Percentiles rank a stretch among this genome's conserved stretches.
phyloP scores from a whole-genome alignment of 2,329 filamentous ascomycete species.

The Colletotrichum orbiculare region DNA sequence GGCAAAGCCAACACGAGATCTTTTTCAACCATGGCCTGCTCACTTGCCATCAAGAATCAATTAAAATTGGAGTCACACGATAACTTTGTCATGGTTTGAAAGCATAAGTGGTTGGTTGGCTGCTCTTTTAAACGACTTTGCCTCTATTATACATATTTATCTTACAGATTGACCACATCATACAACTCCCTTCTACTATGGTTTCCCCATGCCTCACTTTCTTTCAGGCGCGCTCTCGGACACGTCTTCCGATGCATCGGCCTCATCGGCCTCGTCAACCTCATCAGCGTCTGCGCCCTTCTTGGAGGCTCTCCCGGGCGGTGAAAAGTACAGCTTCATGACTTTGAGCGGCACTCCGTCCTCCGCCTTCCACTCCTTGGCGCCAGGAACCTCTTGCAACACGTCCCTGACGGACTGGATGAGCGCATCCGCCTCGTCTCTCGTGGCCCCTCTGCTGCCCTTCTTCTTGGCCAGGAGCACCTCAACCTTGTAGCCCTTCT shows the following conservation, averaged over 20 bases:
- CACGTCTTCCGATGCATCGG: background rate
- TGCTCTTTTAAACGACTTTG: too few species aligned
- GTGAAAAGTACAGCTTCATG: constrained; percentile 52
- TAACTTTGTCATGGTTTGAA: too few species aligned
- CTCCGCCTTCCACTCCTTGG: constrained; percentile 56
- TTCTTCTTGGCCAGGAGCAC: constrained; percentile 75
- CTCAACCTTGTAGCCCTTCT: constrained; percentile 80
- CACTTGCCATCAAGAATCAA: too few species aligned
- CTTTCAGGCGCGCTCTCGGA: background rate
- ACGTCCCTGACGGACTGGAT: constrained; percentile 55
- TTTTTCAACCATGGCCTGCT: too few species aligned
- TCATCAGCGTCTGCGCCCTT: background rate
- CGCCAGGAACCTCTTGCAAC: constrained; percentile 46
- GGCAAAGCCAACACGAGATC: too few species aligned
- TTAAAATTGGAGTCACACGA: too few species aligned
- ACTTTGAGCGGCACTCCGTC: constrained; percentile 58
- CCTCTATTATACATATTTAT: background rate
- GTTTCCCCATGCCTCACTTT: too few species aligned
- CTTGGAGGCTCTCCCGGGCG: constrained; percentile 44
- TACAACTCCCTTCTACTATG: background rate
- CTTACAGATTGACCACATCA: background rate
- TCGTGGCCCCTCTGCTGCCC: constrained; percentile 67
- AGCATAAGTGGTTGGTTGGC: too few species aligned
- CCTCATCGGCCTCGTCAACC: too few species aligned
- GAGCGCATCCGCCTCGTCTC: constrained; percentile 70